Evolutionary conservation across 305 asterid genomes (phyloP), one percentile per base, ranked within the genome.

Genomic region (Lippia alba): DNA sequence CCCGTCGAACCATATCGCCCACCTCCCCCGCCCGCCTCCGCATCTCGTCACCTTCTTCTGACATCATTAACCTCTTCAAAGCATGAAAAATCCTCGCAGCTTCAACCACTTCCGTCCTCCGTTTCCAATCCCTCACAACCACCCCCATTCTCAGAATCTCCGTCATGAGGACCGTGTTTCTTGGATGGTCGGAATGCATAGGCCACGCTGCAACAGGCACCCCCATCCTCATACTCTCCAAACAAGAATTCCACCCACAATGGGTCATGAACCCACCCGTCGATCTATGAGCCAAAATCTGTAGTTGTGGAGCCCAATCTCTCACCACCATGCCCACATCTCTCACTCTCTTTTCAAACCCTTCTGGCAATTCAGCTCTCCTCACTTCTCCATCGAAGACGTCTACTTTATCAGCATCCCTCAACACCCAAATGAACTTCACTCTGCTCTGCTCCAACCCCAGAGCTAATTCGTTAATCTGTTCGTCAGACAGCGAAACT

Each of bases 291-390:
- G 67, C 76, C 68, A 81, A 24, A n/a, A 81, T 81, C 11, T 69
- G 73, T 1, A 62, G 74, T 72, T 78, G 83, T 9, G 85, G 85
- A 0, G 79, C 85, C 83, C 85, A 81, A 3, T 78, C 85, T 62
- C 83, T 72, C 67, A 75, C 79, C 48, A 81, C 75, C 50, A 78
- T 39, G 11, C 86, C 86, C 24, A 40, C 46, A 24, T 59, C 78
- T 39, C 56, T 8, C n/a, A 71, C 82, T 6, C 79, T 78, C 61
- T 75, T 79, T 20, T 61, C 75, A 18, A 75, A 78, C 60, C 86
- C 83, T 12, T 69, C 69, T 0, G 83, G 81, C 65, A 78, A 69
- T 18, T 71, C 71, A 7, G 63, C 74, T 30, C 18, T 34, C 19
- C 81, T 64, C 33, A 41, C 77, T 39, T 78, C 51, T 0, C 64